Evolutionary conservation across 805 yeast species (phyloP).

Genomic region (Kuraishia cidri): DNA sequence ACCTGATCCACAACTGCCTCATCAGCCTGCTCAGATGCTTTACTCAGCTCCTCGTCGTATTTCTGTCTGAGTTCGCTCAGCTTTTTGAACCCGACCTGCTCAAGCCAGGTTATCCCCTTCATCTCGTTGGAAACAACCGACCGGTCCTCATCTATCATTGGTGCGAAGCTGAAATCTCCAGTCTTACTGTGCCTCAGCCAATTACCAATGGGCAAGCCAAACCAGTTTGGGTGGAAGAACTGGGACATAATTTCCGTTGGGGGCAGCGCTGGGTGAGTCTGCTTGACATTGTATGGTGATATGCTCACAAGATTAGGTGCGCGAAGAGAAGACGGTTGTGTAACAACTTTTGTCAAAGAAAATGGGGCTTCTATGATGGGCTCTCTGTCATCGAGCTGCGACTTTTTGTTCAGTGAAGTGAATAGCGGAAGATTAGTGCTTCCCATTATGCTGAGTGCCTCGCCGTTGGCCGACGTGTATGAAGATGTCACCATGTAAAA

Average conservation of each 20-base stretch:
- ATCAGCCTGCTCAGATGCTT: slow-evolving; percentile 6
- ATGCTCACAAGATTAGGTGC: slow-evolving; percentile 34
- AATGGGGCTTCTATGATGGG: slow-evolving; percentile 62
- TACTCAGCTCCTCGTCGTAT: slow-evolving; percentile 8
- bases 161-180: slow-evolving; percentile 52
- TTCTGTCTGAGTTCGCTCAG: slow-evolving; percentile 11
- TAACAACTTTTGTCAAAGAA: slow-evolving; percentile 57
- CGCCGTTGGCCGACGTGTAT: slow-evolving; percentile 46
- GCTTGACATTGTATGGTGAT: slow-evolving; percentile 23
- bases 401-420: slow-evolving; percentile 60
- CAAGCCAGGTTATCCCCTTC: slow-evolving; percentile 44
- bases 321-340: slow-evolving; percentile 28
- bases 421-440: slow-evolving; percentile 70
- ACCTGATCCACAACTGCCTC: slow-evolving; percentile 3
- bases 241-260: slow-evolving; percentile 46
- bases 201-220: slow-evolving; percentile 50
- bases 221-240: slow-evolving; percentile 56
- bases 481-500: slow-evolving; percentile 49
- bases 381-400: slow-evolving; percentile 68
- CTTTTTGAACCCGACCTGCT: slow-evolving; percentile 38
- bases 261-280: slow-evolving; percentile 10
- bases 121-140: slow-evolving; percentile 42
- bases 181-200: slow-evolving; percentile 48
- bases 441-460: slow-evolving; percentile 52
- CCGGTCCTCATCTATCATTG: slow-evolving; percentile 50